A percentile compares a stretch with the other conserved stretches of the same genome.
phyloP scores from a whole-genome alignment of 768 basidiomycete genomes.

The Leccinum obscurum region DNA sequence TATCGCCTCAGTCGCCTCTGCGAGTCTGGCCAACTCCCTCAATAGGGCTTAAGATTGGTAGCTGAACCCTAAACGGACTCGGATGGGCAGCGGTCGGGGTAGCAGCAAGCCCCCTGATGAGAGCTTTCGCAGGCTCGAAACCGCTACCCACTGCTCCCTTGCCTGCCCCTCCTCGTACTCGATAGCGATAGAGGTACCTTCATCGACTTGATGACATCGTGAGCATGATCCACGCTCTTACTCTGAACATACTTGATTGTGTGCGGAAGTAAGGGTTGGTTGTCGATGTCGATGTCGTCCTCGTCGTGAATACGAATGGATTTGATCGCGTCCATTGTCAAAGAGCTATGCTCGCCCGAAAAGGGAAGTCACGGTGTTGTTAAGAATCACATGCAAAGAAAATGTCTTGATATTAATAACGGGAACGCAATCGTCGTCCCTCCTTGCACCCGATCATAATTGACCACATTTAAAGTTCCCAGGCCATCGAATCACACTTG shows the following conservation, averaged over 20 bases:
- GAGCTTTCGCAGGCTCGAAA: no score
- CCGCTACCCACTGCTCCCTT: no score
- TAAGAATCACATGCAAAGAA: slow-evolving; percentile 36
- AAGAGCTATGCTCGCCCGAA: slow-evolving; percentile 12
- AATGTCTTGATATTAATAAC: background rate
- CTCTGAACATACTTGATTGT: slow-evolving; percentile 64
- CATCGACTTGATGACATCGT: slow-evolving; percentile 95
- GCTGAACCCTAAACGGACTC: no score
- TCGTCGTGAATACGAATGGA: slow-evolving; percentile 45
- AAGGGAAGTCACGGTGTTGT: slow-evolving; percentile 11
- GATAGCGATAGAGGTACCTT: slow-evolving; percentile 55
- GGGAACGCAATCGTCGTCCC: background rate
- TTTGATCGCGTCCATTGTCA: slow-evolving; percentile 27
- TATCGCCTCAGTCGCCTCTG: no score
- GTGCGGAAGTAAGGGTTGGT: slow-evolving; percentile 86
- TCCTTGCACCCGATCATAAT: slow-evolving; percentile 59
- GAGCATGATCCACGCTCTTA: slow-evolving; percentile 75
- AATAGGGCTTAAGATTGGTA: no score
- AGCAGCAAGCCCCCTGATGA: no score
- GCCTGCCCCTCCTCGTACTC: no score
- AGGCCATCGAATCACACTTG: no score
- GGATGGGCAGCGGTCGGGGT: no score
- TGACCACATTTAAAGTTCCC: slow-evolving; percentile 61
- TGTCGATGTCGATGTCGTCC: slow-evolving; percentile 76
- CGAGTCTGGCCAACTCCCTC: no score